Evolutionary conservation across 805 yeast species (phyloP).

Genomic region (Teunomyces cretensis): DNA sequence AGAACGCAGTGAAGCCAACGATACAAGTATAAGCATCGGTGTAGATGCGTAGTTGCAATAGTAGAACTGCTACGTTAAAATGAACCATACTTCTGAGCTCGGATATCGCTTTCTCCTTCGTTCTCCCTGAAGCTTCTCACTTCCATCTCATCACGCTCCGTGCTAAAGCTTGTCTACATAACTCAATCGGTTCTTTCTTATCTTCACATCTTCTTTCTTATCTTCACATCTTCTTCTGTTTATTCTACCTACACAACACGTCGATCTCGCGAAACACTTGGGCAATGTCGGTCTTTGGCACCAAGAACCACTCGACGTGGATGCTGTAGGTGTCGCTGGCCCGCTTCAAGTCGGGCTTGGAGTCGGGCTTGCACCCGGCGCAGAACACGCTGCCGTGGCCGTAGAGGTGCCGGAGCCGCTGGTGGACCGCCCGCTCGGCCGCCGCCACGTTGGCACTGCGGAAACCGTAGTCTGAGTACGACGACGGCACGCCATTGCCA

Average conservation of each 20-base stretch:
- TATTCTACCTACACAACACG: background rate
- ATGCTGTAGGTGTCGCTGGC: constrained; percentile 23
- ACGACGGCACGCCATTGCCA: background rate
- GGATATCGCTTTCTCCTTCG: too few relatives aligned
- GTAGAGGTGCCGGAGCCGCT: constrained; percentile 31
- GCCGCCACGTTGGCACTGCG: constrained; percentile 25
- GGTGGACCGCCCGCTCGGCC: constrained; percentile 47
- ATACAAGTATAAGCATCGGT: too few relatives aligned
- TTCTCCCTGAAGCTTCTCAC: too few relatives aligned
- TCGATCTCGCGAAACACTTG: constrained; percentile 35
- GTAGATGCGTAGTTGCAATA: too few relatives aligned
- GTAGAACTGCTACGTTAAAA: too few relatives aligned
- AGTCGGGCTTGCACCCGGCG: constrained; percentile 36
- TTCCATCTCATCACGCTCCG: too few relatives aligned
- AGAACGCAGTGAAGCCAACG: too few relatives aligned
- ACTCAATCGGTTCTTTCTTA: too few relatives aligned
- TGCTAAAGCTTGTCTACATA: too few relatives aligned
- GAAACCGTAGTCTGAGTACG: constrained; percentile 34
- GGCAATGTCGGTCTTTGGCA: constrained; percentile 43
- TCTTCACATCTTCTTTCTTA: too few relatives aligned
- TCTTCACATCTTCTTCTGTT: too few relatives aligned
- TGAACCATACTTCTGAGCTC: too few relatives aligned
- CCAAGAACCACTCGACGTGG: constrained; percentile 59
- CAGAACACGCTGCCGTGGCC: constrained; percentile 53
- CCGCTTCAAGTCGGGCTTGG: constrained; percentile 1